Base-by-base conservation (phyloP, 2,329 filamentous ascomycete species). In the Pseudogymnoascus sp. region DNA sequence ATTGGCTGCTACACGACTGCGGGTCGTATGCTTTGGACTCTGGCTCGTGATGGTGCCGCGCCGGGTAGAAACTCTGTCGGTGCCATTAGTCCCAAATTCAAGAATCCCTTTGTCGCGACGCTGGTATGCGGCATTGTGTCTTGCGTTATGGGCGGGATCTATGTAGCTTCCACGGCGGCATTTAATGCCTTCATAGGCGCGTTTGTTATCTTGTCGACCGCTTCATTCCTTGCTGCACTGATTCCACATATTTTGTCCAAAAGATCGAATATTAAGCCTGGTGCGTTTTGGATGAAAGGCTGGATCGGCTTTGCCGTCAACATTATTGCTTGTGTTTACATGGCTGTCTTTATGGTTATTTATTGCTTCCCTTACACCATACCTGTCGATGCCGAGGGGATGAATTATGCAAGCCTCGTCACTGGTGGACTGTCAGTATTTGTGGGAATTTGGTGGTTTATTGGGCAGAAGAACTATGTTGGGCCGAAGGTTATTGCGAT, bases 141-240 rank as follows among this genome's bases (percentile, higher is more conserved):
- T 23, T 84, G 84, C 0, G 71, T 86, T 2, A 76, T 90, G 0
- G 86, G 85, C 0, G 79, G 78, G 45, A 85, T 90, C 51, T 89
- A 88, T 67, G 80, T 90, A 1, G 86, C 83, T n/a, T 85, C 79
- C 65, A 81, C 78, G 0, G 86, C 85, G 0, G 87, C 87, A 0
- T 90, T 90, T 74, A 81, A 83, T 45, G 86, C 86, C 0, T 83
- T 90, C 26, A 82, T 89, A 6, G 84, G 84, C 8, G 81, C 78
- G 0, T 86, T 84, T 71, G 79, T 84, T 62, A 77, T 86, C 12
- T 76, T 86, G 0, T 76, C 77, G 2, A 80, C 80, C 0, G 70
- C 81, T 8, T 86, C 83, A 0, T 90, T 87, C 71, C 76, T 87
- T 2, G 83, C 83, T 0, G 84, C 85, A 5, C 85, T 90, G 62